phyloP scores from a whole-genome alignment of 805 yeast genomes.

The Saccharomycopsis babjevae region DNA sequence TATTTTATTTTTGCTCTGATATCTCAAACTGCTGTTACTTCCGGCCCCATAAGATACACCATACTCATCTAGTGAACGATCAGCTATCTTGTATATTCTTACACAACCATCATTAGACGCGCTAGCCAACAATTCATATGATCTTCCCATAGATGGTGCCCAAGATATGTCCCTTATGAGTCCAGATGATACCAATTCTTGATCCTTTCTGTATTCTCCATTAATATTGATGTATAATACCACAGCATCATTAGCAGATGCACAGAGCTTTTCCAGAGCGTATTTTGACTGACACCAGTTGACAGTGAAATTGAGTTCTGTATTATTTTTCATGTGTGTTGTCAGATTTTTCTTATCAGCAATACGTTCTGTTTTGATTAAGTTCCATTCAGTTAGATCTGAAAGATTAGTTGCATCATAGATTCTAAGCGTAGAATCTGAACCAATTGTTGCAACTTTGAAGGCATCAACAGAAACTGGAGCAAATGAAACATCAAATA shows the following conservation, averaged over 20 bases:
- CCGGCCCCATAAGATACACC: constrained; percentile 11
- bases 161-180: constrained; percentile 81
- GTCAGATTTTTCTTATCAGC: background rate
- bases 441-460: constrained; percentile 75
- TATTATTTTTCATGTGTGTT: constrained; percentile 23
- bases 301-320: constrained; percentile 77
- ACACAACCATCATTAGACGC: constrained; percentile 94
- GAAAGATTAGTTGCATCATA: constrained; percentile 87
- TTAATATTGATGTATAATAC: constrained; percentile 30
- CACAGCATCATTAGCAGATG: constrained; percentile 80
- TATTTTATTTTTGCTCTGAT: background rate
- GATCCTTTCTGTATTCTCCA: constrained; percentile 11
- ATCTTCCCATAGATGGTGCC: constrained; percentile 95
- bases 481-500: constrained; percentile 84
- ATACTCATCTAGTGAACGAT: constrained; percentile 22
- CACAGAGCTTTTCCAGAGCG: constrained; percentile 69
- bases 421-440: constrained; percentile 76
- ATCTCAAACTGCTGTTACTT: constrained; percentile 10
- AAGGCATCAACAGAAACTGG: constrained; percentile 71
- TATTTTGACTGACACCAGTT: constrained; percentile 89
- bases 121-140: constrained; percentile 81
- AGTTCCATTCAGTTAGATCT: constrained; percentile 74
- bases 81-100: constrained; percentile 68
- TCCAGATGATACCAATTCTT: constrained; percentile 53
- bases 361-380: constrained; percentile 50